A percentile compares a stretch with the other conserved stretches of the same genome.
These are phyloP conservation scores for Pseudozyma thailandica DNA, from an alignment of 1,284 basidiomycete species.

Conservation along the genomic window DNA sequence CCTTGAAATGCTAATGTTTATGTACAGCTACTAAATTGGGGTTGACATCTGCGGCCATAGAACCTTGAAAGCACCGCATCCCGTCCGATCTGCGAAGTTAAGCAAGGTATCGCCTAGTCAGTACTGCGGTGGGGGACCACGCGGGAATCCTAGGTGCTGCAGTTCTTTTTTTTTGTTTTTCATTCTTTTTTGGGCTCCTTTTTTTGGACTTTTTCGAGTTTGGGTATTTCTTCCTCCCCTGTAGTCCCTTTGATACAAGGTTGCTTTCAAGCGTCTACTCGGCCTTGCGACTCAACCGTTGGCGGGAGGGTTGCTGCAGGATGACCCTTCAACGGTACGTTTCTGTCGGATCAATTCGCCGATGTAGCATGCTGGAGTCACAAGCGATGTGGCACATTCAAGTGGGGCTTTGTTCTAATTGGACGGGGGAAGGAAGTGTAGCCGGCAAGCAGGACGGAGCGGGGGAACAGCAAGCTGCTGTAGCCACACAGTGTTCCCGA, in stretches of 20 bases:
- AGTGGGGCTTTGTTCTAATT: no score
- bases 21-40: not conserved
- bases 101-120: conserved; percentile 81
- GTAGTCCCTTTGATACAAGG: no score
- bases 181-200: not conserved
- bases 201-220: not conserved
- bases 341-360: no score
- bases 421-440: no score
- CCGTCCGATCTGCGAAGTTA: conserved; percentile 83
- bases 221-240: not conserved
- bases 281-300: no score
- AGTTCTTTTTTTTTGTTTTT: conserved; percentile 71
- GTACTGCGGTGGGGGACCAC: conserved; percentile 86
- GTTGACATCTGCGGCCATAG: conserved; percentile 77
- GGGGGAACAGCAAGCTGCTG: no score
- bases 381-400: no score
- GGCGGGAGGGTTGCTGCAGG: no score
- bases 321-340: no score
- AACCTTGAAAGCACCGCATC: conserved; percentile 82
- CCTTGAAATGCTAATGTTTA: not conserved
- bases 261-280: no score
- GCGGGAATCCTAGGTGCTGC: conserved; percentile 83
- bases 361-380: no score
- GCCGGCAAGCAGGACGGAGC: conserved; percentile 4
- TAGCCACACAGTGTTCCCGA: no score